Conservation (phyloP, 2,329 filamentous ascomycete species). For the Lachnellula willkommii region DNA sequence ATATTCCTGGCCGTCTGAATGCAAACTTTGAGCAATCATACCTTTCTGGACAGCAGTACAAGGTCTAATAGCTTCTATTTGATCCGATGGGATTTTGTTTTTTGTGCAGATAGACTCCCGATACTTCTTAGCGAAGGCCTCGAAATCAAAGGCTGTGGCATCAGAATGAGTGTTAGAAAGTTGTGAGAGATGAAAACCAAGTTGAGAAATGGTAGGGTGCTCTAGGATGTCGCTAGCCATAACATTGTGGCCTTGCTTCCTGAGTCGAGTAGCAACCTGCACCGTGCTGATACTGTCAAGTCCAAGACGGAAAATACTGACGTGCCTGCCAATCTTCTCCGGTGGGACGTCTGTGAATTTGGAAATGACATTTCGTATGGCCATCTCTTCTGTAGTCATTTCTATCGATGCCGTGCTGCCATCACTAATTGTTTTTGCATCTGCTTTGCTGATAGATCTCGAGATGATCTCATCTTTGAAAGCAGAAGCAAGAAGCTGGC, state of each 20-base stretch:
- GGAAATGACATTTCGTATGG: conserved; percentile 40
- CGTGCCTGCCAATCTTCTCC: conserved; percentile 50
- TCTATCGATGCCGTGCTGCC: background rate
- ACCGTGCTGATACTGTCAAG: conserved; percentile 85
- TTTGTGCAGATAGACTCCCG: conserved; percentile 26
- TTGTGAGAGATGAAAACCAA: conserved; percentile 19
- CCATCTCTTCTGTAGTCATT: conserved; percentile 33
- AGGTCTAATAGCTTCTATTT: conserved; percentile 59
- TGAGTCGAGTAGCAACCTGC: conserved; percentile 67
- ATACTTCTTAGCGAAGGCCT: conserved; percentile 44
- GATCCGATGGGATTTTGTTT: conserved; percentile 11
- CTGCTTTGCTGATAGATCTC: background rate
- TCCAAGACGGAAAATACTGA: conserved; percentile 81
- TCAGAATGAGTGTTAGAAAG: background rate
- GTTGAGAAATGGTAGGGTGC: conserved; percentile 41
- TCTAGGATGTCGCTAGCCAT: conserved; percentile 72
- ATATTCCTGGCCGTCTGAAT: conserved; percentile 63
- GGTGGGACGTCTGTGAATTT: conserved; percentile 49
- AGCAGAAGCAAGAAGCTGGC: conserved; percentile 21
- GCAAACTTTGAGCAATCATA: conserved; percentile 70
- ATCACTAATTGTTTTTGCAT: background rate
- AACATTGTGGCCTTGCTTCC: conserved; percentile 51
- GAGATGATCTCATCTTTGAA: conserved; percentile 20
- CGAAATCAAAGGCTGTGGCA: conserved; percentile 41
- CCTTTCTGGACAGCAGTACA: conserved; percentile 76